Base-by-base conservation (phyloP, 257 asterid species). In the Fraxinus cuspidata region DNA sequence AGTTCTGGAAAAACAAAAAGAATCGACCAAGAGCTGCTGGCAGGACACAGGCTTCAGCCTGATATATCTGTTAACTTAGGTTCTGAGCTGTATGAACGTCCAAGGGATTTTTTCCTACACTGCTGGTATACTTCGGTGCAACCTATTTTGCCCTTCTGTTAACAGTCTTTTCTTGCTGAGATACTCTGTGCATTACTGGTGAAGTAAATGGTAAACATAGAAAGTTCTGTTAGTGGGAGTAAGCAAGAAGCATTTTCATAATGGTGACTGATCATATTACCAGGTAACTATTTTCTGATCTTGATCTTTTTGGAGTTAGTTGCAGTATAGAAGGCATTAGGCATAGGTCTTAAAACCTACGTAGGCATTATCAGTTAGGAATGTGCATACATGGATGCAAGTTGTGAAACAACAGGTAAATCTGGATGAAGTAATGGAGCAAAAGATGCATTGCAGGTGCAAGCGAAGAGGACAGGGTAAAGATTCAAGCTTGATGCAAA, bases 1-100 rank as follows among this genome's bases (percentile, higher is more conserved):
- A 95, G 81, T 93, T 95, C 72, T 95, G 99, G 99, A 95, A 95
- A 81, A 82, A 77, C 35, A 87, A 78, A 69, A 94, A 80, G 82
- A 86, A 79, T 25, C 76, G 86, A 72, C 10, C 88, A 51, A 85
- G 90, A 82, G 53, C 63, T 71, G 77, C 72, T 76, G 87, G 84
- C 73, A 75, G 81, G 12, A 72, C 80, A 68, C 79, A 27, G 78
- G 77, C 74, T 74, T 72, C 84, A 42, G 49, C 78, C 79, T 75
- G 86, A 86, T 76, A 10, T 63, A 23, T 63, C 23, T 18, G 21
- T 51, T 18, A 18, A 19, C 16, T 3, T 1, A 51, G 3, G 25
- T 51, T 51, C 63, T 4, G 11, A 51, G 10, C 63, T 51, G 3
- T 19, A 19, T 51, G 10, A 51, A 51, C 58, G 8, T 18, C 25